Evolutionary conservation across 768 basidiomycete genomes (phyloP).

Genomic region (Leccinum boreale): DNA sequence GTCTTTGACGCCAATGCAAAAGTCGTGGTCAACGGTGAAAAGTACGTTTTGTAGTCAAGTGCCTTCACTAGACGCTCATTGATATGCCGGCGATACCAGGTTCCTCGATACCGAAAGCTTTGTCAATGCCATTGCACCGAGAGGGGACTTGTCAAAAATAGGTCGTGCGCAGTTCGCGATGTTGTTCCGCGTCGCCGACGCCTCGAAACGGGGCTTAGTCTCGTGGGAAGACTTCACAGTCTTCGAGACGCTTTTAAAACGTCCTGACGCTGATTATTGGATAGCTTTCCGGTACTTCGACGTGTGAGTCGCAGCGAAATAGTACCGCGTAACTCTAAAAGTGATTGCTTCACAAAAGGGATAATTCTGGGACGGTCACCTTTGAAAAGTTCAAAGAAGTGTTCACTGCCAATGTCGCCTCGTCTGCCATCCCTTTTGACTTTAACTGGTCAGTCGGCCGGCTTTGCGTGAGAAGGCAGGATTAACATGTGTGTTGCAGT

Average conservation of each 20-base stretch:
- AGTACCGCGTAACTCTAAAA: neutral
- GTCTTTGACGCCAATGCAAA: slow-evolving; percentile 85
- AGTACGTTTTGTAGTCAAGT: slow-evolving; percentile 48
- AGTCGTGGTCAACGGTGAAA: slow-evolving; percentile 67
- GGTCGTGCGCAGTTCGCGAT: slow-evolving; percentile 85
- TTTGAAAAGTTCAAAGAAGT: slow-evolving; percentile 95
- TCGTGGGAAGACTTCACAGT: slow-evolving; percentile 96
- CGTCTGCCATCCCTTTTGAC: slow-evolving; percentile 87
- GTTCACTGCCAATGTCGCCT: slow-evolving; percentile 74
- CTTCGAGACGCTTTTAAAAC: slow-evolving; percentile 90
- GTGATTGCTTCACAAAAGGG: slow-evolving; percentile 41
- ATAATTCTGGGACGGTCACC: slow-evolving; percentile 87
- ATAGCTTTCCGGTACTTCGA: slow-evolving; percentile 97
- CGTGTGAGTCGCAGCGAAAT: slow-evolving; percentile 55
- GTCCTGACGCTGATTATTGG: slow-evolving; percentile 95
- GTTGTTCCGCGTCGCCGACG: slow-evolving; percentile 86
- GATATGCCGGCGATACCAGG: slow-evolving; percentile 39
- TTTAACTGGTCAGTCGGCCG: slow-evolving; percentile 71
- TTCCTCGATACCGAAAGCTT: slow-evolving; percentile 86
- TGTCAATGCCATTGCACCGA: slow-evolving; percentile 92
- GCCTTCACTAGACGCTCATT: slow-evolving; percentile 19
- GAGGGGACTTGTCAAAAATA: slow-evolving; percentile 81
- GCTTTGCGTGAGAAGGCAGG: neutral
- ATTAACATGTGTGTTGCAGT: slow-evolving; percentile 35
- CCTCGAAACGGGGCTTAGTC: slow-evolving; percentile 68